Base-by-base conservation (phyloP, 176 grass and related monocot species). In the Canna indica region DNA sequence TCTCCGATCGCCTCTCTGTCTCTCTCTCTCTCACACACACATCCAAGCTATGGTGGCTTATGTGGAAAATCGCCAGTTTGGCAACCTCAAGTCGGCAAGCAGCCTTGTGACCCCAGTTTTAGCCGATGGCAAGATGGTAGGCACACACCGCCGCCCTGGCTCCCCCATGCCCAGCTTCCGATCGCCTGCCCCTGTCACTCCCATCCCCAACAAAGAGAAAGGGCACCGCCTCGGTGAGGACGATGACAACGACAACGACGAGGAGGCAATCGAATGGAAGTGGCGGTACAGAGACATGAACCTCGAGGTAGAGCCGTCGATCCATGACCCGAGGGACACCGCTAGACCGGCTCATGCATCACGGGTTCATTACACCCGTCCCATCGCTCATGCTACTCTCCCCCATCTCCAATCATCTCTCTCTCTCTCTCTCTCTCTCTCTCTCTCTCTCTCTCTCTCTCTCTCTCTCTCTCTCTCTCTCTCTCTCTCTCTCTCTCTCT, bases 251-350 rank as follows among this genome's bases (percentile, higher is more conserved):
- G 44, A 50, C 0, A 26, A 70, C 2, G 68, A 48, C 12, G 26
- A 48, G 27, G 27, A 70, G 16, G 26, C 15, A 4, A 24, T 30
- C 68, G 28, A 50, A 42, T 70, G 68, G 68, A 70, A 50, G 8
- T 10, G 11, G 17, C 14, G 15, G 12, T 52, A 70, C 54, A 24
- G 54, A 1, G 30, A 15, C 7, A 22, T 3, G 16, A 42, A 70
- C 68, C 44, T 70, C 45, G 45, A 70, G 68, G 45, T 70, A 28
- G 68, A 70, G 42, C 68, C 68, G 22, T 50, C 68, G 26, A 11
- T 48, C 1, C 4, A 22, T 27, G 68, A 70, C 25, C 16, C 68
- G 20, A 10, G 68, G 16, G 68, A 70, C 45, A 16, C 68, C 68
- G 45, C 68, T 70, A 20, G 7, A 42, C 28, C 45, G 68, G 38